A percentile compares a stretch with the other conserved stretches of the same genome.
Conservation (phyloP, 257 asterid genomes). For the Striga asiatica region DNA sequence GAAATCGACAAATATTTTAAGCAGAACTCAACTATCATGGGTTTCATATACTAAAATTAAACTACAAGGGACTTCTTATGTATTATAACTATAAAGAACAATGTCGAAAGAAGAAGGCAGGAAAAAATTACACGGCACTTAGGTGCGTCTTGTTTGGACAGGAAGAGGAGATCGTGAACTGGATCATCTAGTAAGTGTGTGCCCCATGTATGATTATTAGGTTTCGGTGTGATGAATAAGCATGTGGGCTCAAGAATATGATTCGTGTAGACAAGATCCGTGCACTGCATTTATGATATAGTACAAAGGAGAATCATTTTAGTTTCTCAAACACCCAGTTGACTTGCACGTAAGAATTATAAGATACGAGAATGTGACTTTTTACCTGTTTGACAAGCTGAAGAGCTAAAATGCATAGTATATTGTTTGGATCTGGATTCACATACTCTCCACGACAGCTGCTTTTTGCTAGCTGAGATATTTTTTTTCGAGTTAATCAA, state of each 20-base stretch:
- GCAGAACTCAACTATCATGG: no score
- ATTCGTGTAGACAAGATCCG: neutral
- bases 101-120: neutral
- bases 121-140: slow-evolving; percentile 29
- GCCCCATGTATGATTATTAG: neutral
- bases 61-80: no score
- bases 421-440: slow-evolving; percentile 26
- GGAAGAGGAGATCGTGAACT: slow-evolving; percentile 6
- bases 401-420: slow-evolving; percentile 22
- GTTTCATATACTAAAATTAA: no score
- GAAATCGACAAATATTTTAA: no score
- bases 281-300: slow-evolving; percentile 23
- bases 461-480: slow-evolving; percentile 25
- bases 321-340: neutral
- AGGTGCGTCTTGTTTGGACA: slow-evolving; percentile 5
- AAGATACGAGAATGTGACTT: neutral
- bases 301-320: neutral
- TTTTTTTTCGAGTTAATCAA: neutral
- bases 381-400: slow-evolving; percentile 20
- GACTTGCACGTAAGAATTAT: neutral
- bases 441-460: slow-evolving; percentile 32
- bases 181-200: slow-evolving; percentile 15
- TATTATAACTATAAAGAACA: neutral
- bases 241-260: slow-evolving; percentile 38
- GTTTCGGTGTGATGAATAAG: slow-evolving; percentile 13